phyloP scores from a whole-genome alignment of 2,329 filamentous ascomycete genomes.

The Botrytis medusae region DNA sequence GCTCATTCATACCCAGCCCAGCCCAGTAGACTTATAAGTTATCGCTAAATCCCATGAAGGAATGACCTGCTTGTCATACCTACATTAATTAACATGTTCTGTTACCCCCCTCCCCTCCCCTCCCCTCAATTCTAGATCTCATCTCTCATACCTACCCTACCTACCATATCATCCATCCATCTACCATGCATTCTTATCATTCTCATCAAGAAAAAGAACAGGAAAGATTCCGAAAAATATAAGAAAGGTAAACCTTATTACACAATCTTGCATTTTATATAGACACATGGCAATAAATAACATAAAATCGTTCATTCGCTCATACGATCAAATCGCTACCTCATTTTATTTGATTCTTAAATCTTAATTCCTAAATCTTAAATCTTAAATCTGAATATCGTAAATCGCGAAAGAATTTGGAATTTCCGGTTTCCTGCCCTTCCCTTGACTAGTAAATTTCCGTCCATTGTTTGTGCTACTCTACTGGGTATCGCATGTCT shows the following conservation, averaged over 20 bases:
- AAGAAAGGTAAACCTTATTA: no score
- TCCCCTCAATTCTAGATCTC: neutral
- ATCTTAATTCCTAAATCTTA: no score
- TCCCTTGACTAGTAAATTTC: neutral
- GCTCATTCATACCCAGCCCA: neutral
- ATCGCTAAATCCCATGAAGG: neutral
- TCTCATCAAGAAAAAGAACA: no score
- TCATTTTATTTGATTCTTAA: neutral
- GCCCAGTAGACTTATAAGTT: neutral
- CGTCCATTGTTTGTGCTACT: neutral
- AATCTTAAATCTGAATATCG: neutral
- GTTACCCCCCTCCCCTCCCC: no score
- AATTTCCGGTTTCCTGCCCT: neutral
- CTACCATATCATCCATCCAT: no score
- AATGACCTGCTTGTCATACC: neutral
- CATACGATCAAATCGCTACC: neutral
- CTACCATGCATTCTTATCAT: neutral
- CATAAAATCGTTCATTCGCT: neutral
- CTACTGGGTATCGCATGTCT: neutral
- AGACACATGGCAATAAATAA: neutral
- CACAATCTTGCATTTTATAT: no score
- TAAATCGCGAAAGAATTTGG: neutral
- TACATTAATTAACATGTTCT: neutral
- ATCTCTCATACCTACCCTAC: neutral
- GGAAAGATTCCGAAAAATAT: no score